These are phyloP conservation scores for Escallonia rubra DNA, from an alignment of 129 eudicot genomes.

Conservation along the genomic window DNA sequence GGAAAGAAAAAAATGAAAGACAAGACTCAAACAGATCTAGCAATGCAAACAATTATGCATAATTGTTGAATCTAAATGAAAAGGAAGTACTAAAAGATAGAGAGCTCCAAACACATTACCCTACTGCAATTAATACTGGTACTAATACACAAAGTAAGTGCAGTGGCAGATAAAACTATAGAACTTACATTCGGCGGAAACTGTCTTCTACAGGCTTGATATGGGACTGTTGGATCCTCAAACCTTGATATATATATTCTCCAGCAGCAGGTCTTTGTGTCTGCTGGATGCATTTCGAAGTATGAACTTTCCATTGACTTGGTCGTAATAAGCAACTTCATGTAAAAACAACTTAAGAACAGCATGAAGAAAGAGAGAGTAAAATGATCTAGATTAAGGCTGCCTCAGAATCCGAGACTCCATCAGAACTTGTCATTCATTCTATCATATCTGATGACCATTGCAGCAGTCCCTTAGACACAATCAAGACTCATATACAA, in stretches of 20 bases:
- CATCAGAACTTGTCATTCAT: slow-evolving; percentile 3
- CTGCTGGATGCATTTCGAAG: slow-evolving; percentile 22
- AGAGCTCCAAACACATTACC: too few relatives aligned
- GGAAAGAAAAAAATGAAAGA: too few relatives aligned
- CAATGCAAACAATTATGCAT: too few relatives aligned
- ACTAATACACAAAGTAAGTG: too few relatives aligned
- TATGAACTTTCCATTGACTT: not conserved
- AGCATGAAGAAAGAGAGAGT: not conserved
- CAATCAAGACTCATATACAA: slow-evolving; percentile 1
- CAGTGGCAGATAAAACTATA: not conserved
- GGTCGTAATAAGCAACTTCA: not conserved
- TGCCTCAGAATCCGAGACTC: not conserved
- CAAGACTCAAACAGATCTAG: too few relatives aligned
- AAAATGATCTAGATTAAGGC: not conserved
- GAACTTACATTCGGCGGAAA: slow-evolving; percentile 61
- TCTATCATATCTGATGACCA: not conserved
- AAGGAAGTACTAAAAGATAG: too few relatives aligned
- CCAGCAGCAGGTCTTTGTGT: slow-evolving; percentile 32
- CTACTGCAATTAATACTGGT: too few relatives aligned
- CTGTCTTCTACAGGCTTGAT: slow-evolving; percentile 38
- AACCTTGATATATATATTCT: slow-evolving; percentile 42
- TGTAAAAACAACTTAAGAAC: not conserved
- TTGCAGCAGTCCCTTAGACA: too few relatives aligned
- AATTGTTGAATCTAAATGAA: too few relatives aligned
- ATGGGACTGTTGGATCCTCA: slow-evolving; percentile 29